Conservation (phyloP, 129 eudicot genomes). For the Apium graveolens region DNA sequence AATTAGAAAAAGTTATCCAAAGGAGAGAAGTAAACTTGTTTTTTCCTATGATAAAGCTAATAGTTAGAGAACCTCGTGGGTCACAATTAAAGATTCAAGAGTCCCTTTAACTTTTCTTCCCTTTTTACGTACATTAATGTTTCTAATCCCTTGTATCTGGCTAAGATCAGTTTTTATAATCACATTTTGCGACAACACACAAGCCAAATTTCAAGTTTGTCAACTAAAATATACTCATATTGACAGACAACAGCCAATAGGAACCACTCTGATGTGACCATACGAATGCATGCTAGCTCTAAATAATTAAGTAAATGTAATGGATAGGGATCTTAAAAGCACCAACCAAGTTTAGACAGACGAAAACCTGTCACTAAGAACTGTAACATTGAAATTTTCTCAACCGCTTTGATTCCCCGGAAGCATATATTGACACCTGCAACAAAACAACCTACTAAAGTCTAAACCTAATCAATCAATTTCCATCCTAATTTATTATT, state of each 20-base stretch:
- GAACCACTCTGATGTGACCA: background rate
- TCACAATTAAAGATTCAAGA: constrained; percentile 5
- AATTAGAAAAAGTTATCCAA: background rate
- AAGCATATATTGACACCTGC: constrained; percentile 24
- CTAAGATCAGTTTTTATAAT: background rate
- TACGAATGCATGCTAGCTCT: background rate
- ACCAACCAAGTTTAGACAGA: constrained; percentile 32
- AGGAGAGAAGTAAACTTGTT: background rate
- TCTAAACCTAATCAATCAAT: background rate
- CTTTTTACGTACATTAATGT: background rate
- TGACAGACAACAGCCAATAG: background rate
- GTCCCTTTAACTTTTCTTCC: constrained; percentile 6
- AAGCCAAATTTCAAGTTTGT: background rate
- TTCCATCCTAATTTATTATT: background rate
- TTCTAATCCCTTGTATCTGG: background rate
- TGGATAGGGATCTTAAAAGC: constrained; percentile 41
- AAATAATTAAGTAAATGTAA: background rate
- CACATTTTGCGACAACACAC: background rate
- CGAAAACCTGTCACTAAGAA: constrained; percentile 46
- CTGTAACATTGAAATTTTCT: constrained; percentile 22
- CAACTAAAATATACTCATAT: background rate
- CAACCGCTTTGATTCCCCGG: constrained; percentile 39
- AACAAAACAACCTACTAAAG: constrained; percentile 10
- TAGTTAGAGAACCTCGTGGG: background rate
- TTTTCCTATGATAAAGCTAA: background rate